Percentiles rank a stretch among this genome's conserved stretches.
These are phyloP conservation scores for Botryotinia convoluta DNA, from an alignment of 2,329 filamentous ascomycete genomes.

Conservation along the genomic window DNA sequence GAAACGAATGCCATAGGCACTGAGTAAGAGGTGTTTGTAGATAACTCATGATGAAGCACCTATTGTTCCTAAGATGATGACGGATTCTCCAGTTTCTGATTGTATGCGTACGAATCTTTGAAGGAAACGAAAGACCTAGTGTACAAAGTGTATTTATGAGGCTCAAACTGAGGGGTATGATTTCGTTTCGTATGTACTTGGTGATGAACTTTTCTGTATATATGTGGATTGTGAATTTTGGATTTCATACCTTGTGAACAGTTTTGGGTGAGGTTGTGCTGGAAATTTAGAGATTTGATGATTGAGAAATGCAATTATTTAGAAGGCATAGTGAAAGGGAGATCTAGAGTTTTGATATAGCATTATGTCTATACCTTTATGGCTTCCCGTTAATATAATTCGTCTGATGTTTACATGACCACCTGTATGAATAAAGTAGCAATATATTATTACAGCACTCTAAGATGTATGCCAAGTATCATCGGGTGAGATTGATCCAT, in stretches of 20 bases:
- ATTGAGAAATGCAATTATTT: neutral
- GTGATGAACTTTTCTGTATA: neutral
- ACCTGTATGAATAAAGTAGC: neutral
- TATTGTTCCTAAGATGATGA: neutral
- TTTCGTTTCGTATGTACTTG: neutral
- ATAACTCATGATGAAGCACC: neutral
- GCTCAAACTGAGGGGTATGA: neutral
- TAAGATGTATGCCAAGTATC: neutral
- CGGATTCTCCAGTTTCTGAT: neutral
- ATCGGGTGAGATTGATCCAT: neutral
- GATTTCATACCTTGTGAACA: neutral
- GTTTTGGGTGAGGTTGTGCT: neutral
- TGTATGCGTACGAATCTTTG: neutral
- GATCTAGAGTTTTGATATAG: neutral
- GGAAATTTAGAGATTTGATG: neutral
- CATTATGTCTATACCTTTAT: neutral
- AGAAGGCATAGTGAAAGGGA: neutral
- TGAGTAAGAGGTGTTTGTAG: neutral
- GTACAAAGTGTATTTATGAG: neutral
- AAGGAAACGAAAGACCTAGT: neutral
- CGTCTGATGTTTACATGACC: neutral
- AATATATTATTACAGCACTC: neutral
- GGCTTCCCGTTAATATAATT: neutral
- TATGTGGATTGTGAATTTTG: neutral
- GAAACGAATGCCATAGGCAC: neutral